Evolutionary conservation across 192 early-diverging fungal genomes (phyloP).

Genomic region (Entomortierella beljakovae): DNA sequence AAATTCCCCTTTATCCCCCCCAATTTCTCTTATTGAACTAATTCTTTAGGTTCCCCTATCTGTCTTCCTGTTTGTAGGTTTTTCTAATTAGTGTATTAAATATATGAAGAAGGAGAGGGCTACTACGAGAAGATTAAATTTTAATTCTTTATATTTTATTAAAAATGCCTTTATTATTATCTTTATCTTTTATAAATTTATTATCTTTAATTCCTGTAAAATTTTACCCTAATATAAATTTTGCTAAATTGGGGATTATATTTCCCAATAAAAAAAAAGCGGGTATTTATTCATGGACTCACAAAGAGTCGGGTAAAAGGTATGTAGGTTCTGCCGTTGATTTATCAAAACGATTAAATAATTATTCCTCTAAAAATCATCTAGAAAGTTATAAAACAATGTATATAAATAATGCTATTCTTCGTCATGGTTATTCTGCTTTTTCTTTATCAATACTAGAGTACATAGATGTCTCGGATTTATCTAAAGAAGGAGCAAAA

Average conservation of each 20-base stretch:
- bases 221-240: conserved; percentile 6
- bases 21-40: no score
- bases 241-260: conserved; percentile 5
- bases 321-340: conserved; percentile 10
- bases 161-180: background rate
- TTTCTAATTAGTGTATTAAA: no score
- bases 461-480: conserved; percentile 7
- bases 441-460: conserved; percentile 6
- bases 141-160: no score
- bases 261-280: no score
- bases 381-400: conserved; percentile 1
- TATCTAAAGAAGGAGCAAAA: no score
- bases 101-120: no score
- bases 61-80: no score
- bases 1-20: no score
- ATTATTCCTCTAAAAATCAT: background rate
- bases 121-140: no score
- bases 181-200: background rate
- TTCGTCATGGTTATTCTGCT: conserved; percentile 3
- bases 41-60: no score
- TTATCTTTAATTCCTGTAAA: background rate
- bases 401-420: background rate
- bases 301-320: no score
- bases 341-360: conserved; percentile 13
- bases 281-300: background rate